These are phyloP conservation scores for Orbilia blumenaviensis DNA, from an alignment of 2,329 filamentous ascomycete genomes.

Conservation along the genomic window DNA sequence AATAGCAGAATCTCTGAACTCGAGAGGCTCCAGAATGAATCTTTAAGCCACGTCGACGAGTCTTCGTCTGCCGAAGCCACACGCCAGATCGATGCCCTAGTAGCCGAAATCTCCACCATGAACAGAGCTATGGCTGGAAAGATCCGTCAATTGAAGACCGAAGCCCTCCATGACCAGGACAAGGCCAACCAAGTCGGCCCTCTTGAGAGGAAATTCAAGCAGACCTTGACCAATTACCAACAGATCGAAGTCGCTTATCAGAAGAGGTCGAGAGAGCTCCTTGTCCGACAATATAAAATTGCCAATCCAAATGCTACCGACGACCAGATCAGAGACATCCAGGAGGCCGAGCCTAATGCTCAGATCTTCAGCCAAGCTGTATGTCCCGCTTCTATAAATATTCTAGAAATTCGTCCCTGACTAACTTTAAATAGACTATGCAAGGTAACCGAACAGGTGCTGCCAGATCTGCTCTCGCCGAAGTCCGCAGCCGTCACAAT, in stretches of 20 bases:
- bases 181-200: constrained; percentile 83
- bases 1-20: constrained; percentile 77
- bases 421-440: constrained; percentile 13
- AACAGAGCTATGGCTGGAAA: constrained; percentile 82
- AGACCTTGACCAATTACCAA: constrained; percentile 83
- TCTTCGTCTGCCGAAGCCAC: constrained; percentile 72
- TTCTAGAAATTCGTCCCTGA: not conserved
- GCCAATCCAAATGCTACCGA: constrained; percentile 83
- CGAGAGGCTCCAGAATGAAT: constrained; percentile 74
- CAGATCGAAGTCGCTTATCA: constrained; percentile 80
- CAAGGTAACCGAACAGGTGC: constrained; percentile 76
- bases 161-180: constrained; percentile 76
- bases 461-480: constrained; percentile 78
- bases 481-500: constrained; percentile 82
- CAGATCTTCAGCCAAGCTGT: constrained; percentile 87
- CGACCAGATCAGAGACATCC: constrained; percentile 78
- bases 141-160: constrained; percentile 82
- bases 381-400: constrained; percentile 56
- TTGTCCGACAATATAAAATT: constrained; percentile 89
- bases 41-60: constrained; percentile 78
- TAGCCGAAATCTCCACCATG: constrained; percentile 80
- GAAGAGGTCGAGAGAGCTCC: constrained; percentile 81
- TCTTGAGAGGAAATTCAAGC: constrained; percentile 80
- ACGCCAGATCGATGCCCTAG: constrained; percentile 76
- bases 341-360: constrained; percentile 70